Conservation (phyloP, 495 filamentous ascomycete genomes). For the Penicillium subrubescens region DNA sequence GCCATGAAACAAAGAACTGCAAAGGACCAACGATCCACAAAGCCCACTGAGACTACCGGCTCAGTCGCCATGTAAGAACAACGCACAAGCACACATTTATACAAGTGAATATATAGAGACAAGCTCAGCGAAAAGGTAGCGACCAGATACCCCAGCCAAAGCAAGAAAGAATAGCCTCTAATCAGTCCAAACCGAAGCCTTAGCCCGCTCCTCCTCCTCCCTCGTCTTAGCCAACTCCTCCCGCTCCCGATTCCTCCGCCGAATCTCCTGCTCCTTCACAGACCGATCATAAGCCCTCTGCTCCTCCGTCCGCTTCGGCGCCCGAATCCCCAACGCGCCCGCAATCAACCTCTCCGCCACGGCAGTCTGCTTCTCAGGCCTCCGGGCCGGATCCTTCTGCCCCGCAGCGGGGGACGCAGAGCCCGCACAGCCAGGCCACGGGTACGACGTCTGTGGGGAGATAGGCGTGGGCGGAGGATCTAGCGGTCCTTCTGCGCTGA, state of each 20-base stretch:
- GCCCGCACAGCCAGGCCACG: conserved; percentile 21
- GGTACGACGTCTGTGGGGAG: conserved; percentile 47
- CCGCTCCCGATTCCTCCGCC: conserved; percentile 70
- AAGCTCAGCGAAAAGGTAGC: neutral
- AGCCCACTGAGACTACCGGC: neutral
- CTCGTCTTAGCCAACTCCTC: conserved; percentile 63
- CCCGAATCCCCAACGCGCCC: conserved; percentile 78
- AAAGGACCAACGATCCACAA: neutral
- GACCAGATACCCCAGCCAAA: neutral
- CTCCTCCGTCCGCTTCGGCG: conserved; percentile 83
- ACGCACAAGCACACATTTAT: conserved; percentile 13
- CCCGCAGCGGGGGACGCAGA: conserved; percentile 23
- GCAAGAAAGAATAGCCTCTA: conserved; percentile 36
- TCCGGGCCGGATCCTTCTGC: conserved; percentile 29
- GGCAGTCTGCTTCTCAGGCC: conserved; percentile 91
- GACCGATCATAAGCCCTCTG: conserved; percentile 84
- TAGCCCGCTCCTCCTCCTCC: conserved; percentile 71
- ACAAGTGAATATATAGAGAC: conserved; percentile 15
- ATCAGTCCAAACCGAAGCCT: conserved; percentile 80
- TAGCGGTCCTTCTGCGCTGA: conserved; percentile 43
- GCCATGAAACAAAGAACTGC: neutral
- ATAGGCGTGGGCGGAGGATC: conserved; percentile 65
- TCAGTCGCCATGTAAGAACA: conserved; percentile 12
- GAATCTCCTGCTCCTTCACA: conserved; percentile 82
- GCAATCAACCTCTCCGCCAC: conserved; percentile 91